Evolutionary conservation across 2,329 filamentous ascomycete species (phyloP).

Genomic region (Phyllosticta citriasiana): DNA sequence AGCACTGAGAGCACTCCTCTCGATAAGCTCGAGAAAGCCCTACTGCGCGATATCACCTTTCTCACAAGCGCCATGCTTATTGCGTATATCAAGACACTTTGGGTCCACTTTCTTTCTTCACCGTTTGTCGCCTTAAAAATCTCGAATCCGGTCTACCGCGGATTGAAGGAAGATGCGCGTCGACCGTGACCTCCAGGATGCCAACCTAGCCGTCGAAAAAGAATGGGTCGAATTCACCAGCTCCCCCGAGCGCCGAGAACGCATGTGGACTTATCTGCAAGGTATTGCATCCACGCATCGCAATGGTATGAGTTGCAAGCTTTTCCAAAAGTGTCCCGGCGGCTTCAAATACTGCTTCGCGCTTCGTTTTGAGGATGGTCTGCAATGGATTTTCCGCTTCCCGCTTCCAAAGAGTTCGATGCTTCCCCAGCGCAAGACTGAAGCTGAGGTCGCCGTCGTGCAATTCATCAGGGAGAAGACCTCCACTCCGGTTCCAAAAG

Average conservation of each 20-base stretch:
- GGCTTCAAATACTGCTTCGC: not conserved
- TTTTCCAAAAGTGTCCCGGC: not conserved
- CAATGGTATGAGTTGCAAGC: not conserved
- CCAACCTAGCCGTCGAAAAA: not conserved
- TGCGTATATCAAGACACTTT: no score
- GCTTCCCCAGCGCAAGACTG: not conserved
- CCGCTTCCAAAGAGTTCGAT: not conserved
- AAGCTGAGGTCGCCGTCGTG: constrained; percentile 11
- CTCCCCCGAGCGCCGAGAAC: no score
- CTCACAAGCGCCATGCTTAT: no score
- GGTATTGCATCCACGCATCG: not conserved
- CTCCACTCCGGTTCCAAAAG: constrained; percentile 10
- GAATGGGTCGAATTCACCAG: not conserved
- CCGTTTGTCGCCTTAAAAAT: not conserved
- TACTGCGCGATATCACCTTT: no score
- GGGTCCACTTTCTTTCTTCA: not conserved
- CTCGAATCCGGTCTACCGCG: not conserved
- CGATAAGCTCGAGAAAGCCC: no score
- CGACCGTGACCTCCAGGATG: not conserved
- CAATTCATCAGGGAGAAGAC: constrained; percentile 10
- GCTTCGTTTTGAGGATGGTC: not conserved
- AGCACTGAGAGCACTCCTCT: no score
- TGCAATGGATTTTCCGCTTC: not conserved
- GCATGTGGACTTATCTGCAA: not conserved
- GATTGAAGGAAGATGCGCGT: not conserved